Evolutionary conservation across 208 protist species (phyloP).

Genomic region (Trypanosoma mega): DNA sequence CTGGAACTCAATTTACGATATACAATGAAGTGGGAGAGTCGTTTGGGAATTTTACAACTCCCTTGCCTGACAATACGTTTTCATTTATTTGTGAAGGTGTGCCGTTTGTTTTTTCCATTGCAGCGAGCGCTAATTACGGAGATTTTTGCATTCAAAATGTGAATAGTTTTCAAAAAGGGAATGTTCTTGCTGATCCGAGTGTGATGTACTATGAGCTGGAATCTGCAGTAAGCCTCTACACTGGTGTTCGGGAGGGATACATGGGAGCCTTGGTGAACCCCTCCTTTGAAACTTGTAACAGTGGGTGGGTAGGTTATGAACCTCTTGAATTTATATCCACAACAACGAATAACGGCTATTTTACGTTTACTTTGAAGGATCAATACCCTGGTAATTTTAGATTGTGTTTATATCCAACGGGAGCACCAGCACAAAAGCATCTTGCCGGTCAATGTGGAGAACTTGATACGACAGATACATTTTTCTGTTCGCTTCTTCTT

Average conservation of each 20-base stretch:
- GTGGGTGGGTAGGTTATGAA: not conserved
- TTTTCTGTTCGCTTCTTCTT: conserved; percentile 10
- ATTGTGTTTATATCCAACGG: not conserved
- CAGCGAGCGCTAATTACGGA: not conserved
- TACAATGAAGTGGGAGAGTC: not conserved
- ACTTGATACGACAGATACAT: not conserved
- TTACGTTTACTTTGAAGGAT: conserved; percentile 6
- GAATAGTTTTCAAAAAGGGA: conserved; percentile 7
- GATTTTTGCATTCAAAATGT: conserved; percentile 6
- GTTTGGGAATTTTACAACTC: not conserved
- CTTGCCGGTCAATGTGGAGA: conserved; percentile 1
- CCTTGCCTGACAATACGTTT: not conserved
- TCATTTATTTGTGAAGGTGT: not conserved
- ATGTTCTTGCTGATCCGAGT: conserved; percentile 14
- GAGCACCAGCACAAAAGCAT: conserved; percentile 4
- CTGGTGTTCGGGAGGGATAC: conserved; percentile 4
- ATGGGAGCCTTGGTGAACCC: conserved; percentile 12
- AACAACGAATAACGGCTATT: not conserved
- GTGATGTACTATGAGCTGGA: conserved; percentile 11
- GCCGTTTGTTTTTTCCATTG: not conserved
- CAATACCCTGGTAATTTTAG: not conserved
- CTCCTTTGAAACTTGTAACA: not conserved
- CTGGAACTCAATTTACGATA: conserved; percentile 4
- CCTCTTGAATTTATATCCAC: not conserved
- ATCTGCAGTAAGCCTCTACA: conserved; percentile 1